Conservation (phyloP, 1,139 yeast species). For the Geotrichum australiense region DNA sequence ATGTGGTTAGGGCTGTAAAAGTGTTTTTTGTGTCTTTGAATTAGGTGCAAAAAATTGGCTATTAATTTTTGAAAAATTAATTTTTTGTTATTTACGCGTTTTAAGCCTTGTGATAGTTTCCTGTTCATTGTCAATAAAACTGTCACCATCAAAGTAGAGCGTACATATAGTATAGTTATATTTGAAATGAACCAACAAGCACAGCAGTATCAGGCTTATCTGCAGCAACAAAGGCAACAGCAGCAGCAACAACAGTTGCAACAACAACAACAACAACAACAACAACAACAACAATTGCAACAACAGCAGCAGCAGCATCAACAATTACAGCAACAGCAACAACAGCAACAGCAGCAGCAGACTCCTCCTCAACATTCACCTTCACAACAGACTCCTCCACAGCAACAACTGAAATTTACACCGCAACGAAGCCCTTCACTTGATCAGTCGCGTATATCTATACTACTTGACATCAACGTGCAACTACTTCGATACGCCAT, state of each 20-base stretch:
- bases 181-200: slow-evolving; percentile 5
- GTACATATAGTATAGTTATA: too few relatives aligned
- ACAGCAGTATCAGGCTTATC: slow-evolving; percentile 8
- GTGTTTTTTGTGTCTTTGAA: too few relatives aligned
- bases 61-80: too few relatives aligned
- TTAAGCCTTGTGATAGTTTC: too few relatives aligned
- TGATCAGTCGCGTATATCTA: slow-evolving; percentile 25
- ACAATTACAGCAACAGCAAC: slow-evolving; percentile 20
- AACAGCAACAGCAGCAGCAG: slow-evolving; percentile 18
- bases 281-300: slow-evolving; percentile 15
- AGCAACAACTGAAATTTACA: slow-evolving; percentile 4
- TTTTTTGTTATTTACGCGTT: too few relatives aligned
- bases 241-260: slow-evolving; percentile 4
- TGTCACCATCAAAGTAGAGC: too few relatives aligned
- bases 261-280: slow-evolving; percentile 4
- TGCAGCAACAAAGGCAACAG: slow-evolving; percentile 6
- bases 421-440: slow-evolving; percentile 17
- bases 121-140: too few relatives aligned
- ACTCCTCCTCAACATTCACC: slow-evolving; percentile 15
- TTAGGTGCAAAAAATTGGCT: too few relatives aligned
- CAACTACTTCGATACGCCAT: slow-evolving; percentile 30
- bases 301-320: slow-evolving; percentile 15
- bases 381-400: slow-evolving; percentile 12
- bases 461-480: slow-evolving; percentile 31
- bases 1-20: too few relatives aligned